These are phyloP conservation scores for Penicillium concentricum DNA, from an alignment of 2,329 filamentous ascomycete species.

Conservation along the genomic window DNA sequence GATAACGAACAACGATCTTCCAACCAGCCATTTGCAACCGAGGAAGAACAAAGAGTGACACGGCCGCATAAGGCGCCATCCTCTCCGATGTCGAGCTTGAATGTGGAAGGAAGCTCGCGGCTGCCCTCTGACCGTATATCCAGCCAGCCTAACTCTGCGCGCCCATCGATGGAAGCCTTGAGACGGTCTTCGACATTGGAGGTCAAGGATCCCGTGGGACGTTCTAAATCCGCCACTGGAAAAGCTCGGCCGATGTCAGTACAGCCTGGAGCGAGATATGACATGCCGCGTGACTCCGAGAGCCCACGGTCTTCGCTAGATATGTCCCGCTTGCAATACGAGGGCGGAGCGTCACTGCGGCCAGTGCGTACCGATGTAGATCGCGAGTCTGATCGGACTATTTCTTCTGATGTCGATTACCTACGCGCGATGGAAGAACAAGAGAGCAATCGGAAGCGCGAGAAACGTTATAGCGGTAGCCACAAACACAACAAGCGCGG, in stretches of 20 bases:
- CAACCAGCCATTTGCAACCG: constrained; percentile 47
- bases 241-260: constrained; percentile 76
- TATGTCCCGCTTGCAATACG: constrained; percentile 34
- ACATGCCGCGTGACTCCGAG: constrained; percentile 78
- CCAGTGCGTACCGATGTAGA: constrained; percentile 38
- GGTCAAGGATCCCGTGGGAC: constrained; percentile 55
- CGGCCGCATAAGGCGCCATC: constrained; percentile 29
- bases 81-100: constrained; percentile 33
- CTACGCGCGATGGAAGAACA: constrained; percentile 71
- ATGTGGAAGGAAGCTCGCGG: constrained; percentile 52
- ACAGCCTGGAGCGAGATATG: constrained; percentile 77
- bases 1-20: constrained; percentile 45
- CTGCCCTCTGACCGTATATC: constrained; percentile 50
- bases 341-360: constrained; percentile 35
- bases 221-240: constrained; percentile 64
- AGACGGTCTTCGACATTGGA: constrained; percentile 63
- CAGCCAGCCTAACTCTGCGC: constrained; percentile 56
- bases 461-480: constrained; percentile 57
- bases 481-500: constrained; percentile 67
- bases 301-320: constrained; percentile 47
- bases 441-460: constrained; percentile 57
- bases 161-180: constrained; percentile 70
- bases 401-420: constrained; percentile 79
- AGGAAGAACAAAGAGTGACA: constrained; percentile 24
- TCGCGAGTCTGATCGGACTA: constrained; percentile 46